These are phyloP conservation scores for Coix lacrymajobi DNA, from an alignment of 176 grass and related monocot species.

Conservation along the genomic window DNA sequence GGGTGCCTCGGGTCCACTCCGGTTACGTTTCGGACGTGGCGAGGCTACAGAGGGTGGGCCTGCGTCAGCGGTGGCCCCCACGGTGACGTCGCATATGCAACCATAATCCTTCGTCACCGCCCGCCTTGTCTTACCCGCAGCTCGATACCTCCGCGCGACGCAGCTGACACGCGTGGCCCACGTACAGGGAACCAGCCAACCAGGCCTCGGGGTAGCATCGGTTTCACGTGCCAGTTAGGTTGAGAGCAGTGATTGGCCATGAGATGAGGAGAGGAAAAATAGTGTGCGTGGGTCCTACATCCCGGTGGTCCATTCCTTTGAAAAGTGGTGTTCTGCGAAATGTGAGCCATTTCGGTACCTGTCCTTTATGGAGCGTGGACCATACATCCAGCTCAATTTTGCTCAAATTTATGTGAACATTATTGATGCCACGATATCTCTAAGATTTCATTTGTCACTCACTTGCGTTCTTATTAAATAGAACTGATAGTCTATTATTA, in stretches of 20 bases:
- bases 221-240: rapidly evolving
- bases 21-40: slow-evolving; percentile 16
- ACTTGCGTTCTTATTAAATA: neutral
- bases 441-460: neutral
- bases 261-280: neutral
- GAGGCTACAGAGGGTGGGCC: neutral
- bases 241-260: neutral
- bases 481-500: too few relatives aligned
- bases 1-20: neutral
- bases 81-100: neutral
- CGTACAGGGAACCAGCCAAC: rapidly evolving
- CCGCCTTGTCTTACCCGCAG: slow-evolving; percentile 15
- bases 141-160: rapidly evolving
- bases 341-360: too few relatives aligned
- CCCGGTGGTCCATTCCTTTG: neutral
- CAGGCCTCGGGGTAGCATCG: rapidly evolving
- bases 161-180: rapidly evolving
- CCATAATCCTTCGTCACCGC: slow-evolving; percentile 18
- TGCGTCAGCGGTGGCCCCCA: neutral
- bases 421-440: neutral
- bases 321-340: neutral
- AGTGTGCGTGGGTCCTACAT: neutral
- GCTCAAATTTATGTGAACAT: neutral
- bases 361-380: neutral
- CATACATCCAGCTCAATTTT: neutral